Evolutionary conservation across 108 stramenopile species (phyloP).

Genomic region (Nitzschia putrida): DNA sequence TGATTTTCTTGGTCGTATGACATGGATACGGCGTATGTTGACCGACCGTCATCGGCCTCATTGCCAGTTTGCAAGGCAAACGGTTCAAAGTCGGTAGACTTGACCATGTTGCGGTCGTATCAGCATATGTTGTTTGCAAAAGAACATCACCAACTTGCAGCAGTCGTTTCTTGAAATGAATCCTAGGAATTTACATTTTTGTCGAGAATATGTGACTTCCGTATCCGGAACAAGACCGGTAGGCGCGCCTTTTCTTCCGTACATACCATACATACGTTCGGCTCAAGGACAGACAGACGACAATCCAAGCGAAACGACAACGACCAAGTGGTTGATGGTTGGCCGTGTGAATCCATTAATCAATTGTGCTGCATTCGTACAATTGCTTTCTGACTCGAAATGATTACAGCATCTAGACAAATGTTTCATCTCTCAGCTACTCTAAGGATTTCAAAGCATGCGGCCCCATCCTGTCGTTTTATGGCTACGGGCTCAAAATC

Average conservation of each 20-base stretch:
- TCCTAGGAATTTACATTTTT: background rate
- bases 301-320: no score
- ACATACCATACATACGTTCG: background rate
- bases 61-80: conserved; percentile 26
- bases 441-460: no score
- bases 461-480: background rate
- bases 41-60: conserved; percentile 8
- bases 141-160: no score
- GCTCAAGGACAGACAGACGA: no score
- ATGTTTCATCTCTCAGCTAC: no score
- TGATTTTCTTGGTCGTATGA: conserved; percentile 52
- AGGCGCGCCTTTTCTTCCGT: background rate
- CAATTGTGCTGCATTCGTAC: no score
- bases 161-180: no score
- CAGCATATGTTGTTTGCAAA: no score
- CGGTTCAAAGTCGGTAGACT: conserved; percentile 1
- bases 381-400: no score
- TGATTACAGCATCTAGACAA: no score
- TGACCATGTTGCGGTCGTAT: background rate
- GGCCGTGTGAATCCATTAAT: no score
- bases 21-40: conserved; percentile 43
- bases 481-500: conserved; percentile 11
- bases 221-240: background rate
- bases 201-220: background rate
- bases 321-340: no score